A percentile compares a stretch with the other conserved stretches of the same genome.
Conservation (phyloP, 768 basidiomycete genomes). For the Hypholoma fasciculare region DNA sequence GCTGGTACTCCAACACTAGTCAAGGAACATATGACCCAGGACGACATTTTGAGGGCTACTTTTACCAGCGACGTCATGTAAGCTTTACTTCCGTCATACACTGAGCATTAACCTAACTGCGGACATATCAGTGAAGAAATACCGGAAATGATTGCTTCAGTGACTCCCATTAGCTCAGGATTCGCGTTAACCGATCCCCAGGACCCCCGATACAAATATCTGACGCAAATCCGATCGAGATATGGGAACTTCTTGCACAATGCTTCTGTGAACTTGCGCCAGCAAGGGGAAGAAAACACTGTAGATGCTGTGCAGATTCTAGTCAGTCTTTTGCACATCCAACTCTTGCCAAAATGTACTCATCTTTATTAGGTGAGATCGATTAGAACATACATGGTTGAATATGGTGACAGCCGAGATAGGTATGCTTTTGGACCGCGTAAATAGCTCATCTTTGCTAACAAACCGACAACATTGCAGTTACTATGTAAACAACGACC, state of each 20-base stretch:
- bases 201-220: constrained; percentile 67
- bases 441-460: not conserved
- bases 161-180: constrained; percentile 61
- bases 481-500: constrained; percentile 57
- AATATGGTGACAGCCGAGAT: constrained; percentile 74
- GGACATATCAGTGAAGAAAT: constrained; percentile 57
- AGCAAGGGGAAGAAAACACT: constrained; percentile 79
- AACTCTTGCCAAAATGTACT: not conserved
- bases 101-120: not conserved
- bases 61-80: constrained; percentile 70
- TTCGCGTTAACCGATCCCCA: constrained; percentile 65
- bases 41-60: constrained; percentile 44
- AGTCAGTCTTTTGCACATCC: constrained; percentile 35
- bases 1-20: constrained; percentile 70
- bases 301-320: constrained; percentile 79
- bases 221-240: constrained; percentile 53
- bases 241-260: constrained; percentile 72
- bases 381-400: constrained; percentile 70
- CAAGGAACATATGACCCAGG: constrained; percentile 49
- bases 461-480: constrained; percentile 26
- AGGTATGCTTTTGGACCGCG: constrained; percentile 22
- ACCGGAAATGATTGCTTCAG: constrained; percentile 73
- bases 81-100: constrained; percentile 19
- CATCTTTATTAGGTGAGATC: constrained; percentile 51
- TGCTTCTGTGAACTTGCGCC: constrained; percentile 65